These are phyloP conservation scores for Telopea speciosissima DNA, from an alignment of 177 flowering plant species.

Conservation along the genomic window DNA sequence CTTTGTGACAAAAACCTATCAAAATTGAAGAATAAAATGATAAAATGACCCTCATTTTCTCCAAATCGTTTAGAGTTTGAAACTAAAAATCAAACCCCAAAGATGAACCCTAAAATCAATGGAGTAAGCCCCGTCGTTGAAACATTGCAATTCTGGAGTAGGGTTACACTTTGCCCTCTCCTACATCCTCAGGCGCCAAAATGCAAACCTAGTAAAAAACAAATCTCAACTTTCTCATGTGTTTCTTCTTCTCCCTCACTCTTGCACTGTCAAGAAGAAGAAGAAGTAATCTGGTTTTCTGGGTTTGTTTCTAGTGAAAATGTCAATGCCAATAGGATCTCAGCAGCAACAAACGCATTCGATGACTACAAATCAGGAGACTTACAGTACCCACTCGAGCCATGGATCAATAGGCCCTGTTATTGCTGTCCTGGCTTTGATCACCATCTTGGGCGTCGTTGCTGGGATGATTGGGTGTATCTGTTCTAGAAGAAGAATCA, in stretches of 20 bases:
- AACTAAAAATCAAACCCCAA: too few species aligned
- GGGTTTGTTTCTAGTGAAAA: conserved; percentile 4
- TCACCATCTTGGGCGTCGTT: conserved; percentile 23
- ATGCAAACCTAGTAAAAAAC: not conserved
- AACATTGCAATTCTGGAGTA: too few species aligned
- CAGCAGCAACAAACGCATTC: conserved; percentile 39
- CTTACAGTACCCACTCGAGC: too few species aligned
- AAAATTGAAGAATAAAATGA: too few species aligned
- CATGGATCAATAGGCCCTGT: conserved; percentile 62
- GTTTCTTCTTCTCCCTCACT: not conserved
- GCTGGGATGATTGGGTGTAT: conserved; percentile 36
- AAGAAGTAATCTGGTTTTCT: not conserved
- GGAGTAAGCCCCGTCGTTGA: too few species aligned
- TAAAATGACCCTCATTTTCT: too few species aligned
- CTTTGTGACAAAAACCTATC: too few species aligned
- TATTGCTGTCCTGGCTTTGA: conserved; percentile 30
- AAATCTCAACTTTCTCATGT: not conserved
- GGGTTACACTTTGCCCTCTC: too few species aligned
- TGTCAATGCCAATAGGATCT: conserved; percentile 22
- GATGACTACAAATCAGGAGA: conserved; percentile 15
- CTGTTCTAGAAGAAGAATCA: conserved; percentile 34
- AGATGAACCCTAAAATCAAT: too few species aligned
- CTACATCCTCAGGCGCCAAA: too few species aligned
- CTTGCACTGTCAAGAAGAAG: too few species aligned
- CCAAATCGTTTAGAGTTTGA: too few species aligned